Percentiles rank a stretch among this genome's conserved stretches.
phyloP scores from a whole-genome alignment of 2,329 filamentous ascomycete genomes.

The Botrytis porri region DNA sequence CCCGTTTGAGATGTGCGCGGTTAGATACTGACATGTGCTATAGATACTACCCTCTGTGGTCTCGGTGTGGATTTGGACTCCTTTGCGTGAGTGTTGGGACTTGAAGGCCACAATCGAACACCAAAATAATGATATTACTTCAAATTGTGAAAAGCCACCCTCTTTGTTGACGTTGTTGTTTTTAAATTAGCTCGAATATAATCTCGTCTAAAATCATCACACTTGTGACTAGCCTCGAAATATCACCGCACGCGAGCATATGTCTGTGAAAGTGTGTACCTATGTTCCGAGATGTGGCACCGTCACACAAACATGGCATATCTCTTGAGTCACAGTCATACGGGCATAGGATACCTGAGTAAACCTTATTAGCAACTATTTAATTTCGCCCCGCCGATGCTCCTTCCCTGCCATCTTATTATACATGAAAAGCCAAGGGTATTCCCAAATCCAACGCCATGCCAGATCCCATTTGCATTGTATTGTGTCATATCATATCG shows the following conservation, averaged over 20 bases:
- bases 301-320: background rate
- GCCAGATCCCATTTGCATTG: constrained; percentile 3
- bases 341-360: background rate
- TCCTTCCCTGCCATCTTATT: background rate
- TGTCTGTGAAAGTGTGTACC: background rate
- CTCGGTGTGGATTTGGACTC: constrained; percentile 25
- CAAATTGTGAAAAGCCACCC: no score
- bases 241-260: background rate
- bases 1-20: background rate
- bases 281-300: background rate
- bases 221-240: background rate
- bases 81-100: constrained; percentile 8
- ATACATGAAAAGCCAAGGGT: constrained; percentile 20
- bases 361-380: background rate
- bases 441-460: constrained; percentile 20
- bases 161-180: background rate
- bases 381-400: background rate
- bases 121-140: background rate
- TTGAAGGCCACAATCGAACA: background rate
- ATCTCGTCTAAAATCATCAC: background rate
- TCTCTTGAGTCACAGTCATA: background rate
- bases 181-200: background rate
- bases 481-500: constrained; percentile 6
- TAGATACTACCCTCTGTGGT: constrained; percentile 33
- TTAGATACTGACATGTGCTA: background rate